A percentile compares a stretch with the other conserved stretches of the same genome.
Conservation (phyloP, 805 yeast species). For the Monosporozyma siamensis region DNA sequence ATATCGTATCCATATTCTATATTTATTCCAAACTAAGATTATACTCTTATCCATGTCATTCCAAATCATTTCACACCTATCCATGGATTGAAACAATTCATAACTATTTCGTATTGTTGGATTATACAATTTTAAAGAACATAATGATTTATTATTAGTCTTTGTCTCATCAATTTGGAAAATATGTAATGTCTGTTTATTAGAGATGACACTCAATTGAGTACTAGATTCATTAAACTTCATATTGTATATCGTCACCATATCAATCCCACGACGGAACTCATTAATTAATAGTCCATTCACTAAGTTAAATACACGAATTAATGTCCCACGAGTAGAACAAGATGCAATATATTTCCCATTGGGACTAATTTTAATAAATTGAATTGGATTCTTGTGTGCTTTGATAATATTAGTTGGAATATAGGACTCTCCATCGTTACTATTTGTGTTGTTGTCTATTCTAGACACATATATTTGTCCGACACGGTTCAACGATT, state of each 20-base stretch:
- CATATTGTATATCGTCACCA: slow-evolving; percentile 74
- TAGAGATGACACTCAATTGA: slow-evolving; percentile 76
- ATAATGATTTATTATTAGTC: slow-evolving; percentile 47
- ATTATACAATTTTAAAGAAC: slow-evolving; percentile 47
- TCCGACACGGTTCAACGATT: slow-evolving; percentile 15
- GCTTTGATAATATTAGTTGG: slow-evolving; percentile 57
- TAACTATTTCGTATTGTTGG: slow-evolving; percentile 13
- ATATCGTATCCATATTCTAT: slow-evolving; percentile 82
- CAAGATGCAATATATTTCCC: slow-evolving; percentile 83
- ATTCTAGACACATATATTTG: slow-evolving; percentile 25
- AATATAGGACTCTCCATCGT: slow-evolving; percentile 11
- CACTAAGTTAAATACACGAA: slow-evolving; percentile 63
- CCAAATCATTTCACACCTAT: slow-evolving; percentile 29
- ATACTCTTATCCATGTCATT: slow-evolving; percentile 39
- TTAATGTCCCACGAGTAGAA: slow-evolving; percentile 81
- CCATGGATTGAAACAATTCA: slow-evolving; percentile 12
- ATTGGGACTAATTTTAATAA: slow-evolving; percentile 57
- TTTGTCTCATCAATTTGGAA: slow-evolving; percentile 37
- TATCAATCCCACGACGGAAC: slow-evolving; percentile 83
- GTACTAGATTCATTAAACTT: slow-evolving; percentile 70
- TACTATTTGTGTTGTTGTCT: slow-evolving; percentile 5
- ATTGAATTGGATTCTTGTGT: slow-evolving; percentile 69
- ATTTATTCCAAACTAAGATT: slow-evolving; percentile 63
- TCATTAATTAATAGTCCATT: slow-evolving; percentile 63
- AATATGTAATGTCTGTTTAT: slow-evolving; percentile 82